A percentile compares a stretch with the other conserved stretches of the same genome.
These are phyloP conservation scores for Penicillium oxalicum DNA, from an alignment of 2,329 filamentous ascomycete species.

Conservation along the genomic window DNA sequence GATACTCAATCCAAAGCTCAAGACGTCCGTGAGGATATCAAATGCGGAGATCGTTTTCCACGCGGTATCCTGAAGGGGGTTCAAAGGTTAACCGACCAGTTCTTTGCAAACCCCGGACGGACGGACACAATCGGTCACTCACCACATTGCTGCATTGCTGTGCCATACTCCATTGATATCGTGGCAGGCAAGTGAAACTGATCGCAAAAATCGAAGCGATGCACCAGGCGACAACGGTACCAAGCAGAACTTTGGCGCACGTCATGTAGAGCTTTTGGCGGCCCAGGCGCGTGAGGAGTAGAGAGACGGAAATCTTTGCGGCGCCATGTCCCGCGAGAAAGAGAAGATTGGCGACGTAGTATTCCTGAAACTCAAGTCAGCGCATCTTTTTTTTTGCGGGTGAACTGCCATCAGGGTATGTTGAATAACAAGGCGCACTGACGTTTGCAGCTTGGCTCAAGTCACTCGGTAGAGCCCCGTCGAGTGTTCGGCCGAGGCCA, in stretches of 20 bases:
- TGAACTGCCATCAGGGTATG: no score
- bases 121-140: not conserved
- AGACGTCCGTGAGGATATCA: constrained; percentile 29
- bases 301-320: constrained; percentile 24
- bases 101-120: not conserved
- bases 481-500: constrained; percentile 19
- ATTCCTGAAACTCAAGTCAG: not conserved
- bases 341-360: constrained; percentile 18
- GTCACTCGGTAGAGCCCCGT: constrained; percentile 4
- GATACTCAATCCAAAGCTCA: constrained; percentile 16
- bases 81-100: not conserved
- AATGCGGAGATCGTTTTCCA: constrained; percentile 38
- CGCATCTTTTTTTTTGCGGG: not conserved
- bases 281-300: constrained; percentile 25
- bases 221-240: not conserved
- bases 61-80: constrained; percentile 8
- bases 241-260: not conserved
- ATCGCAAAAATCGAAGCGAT: not conserved
- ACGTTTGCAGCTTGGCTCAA: not conserved
- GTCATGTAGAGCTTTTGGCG: constrained; percentile 15
- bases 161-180: not conserved
- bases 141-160: not conserved
- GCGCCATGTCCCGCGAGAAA: constrained; percentile 23
- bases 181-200: not conserved
- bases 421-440: not conserved